Conservation (phyloP, 225 moss, liverwort and hornwort species). For the Antitrichia curtipendula region DNA sequence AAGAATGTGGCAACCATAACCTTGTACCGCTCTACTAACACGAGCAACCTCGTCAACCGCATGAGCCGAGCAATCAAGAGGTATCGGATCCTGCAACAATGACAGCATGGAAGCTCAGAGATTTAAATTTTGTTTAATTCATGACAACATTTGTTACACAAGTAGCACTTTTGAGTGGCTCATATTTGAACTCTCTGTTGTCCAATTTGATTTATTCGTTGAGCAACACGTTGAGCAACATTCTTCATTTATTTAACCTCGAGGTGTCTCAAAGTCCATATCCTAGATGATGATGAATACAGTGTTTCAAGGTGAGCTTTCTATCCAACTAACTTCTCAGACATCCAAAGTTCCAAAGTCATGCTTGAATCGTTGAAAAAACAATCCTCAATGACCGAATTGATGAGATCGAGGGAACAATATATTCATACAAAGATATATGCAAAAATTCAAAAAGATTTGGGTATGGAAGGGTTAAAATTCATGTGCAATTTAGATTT, state of each 20-base stretch:
- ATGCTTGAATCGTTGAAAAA: neutral
- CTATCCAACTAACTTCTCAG: neutral
- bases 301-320: neutral
- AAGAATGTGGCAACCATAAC: conserved; percentile 78
- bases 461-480: neutral
- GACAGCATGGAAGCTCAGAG: neutral
- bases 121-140: neutral
- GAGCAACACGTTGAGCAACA: neutral
- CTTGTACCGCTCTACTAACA: conserved; percentile 75
- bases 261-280: neutral
- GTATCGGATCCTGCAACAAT: conserved; percentile 71
- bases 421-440: neutral
- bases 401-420: neutral
- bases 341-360: neutral
- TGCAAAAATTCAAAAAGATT: too few relatives aligned
- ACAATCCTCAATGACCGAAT: neutral
- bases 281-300: neutral
- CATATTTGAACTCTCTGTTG: neutral
- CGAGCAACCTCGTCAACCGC: conserved; percentile 65
- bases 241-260: neutral
- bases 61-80: conserved; percentile 76
- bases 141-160: neutral
- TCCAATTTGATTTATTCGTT: neutral
- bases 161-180: neutral
- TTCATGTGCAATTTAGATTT: too few relatives aligned